These are phyloP conservation scores for Fusarium sp. DNA, from an alignment of 2,329 filamentous ascomycete genomes.

Conservation along the genomic window DNA sequence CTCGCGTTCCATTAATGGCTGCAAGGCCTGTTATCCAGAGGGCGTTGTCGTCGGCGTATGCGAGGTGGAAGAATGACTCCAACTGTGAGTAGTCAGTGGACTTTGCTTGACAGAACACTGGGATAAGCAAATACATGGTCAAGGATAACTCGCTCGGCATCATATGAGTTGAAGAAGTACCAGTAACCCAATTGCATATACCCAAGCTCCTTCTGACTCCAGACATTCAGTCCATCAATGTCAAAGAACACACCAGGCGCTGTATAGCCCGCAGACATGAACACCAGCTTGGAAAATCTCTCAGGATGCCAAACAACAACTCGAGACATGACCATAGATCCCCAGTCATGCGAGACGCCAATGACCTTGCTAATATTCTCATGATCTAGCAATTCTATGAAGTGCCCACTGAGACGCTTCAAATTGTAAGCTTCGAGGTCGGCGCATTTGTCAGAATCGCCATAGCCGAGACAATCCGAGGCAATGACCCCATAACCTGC, in stretches of 20 bases:
- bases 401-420: slow-evolving; percentile 14
- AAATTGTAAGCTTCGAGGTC: slow-evolving; percentile 23
- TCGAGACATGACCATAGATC: slow-evolving; percentile 17
- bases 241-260: slow-evolving; percentile 16
- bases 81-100: slow-evolving; percentile 2
- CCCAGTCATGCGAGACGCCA: slow-evolving; percentile 33
- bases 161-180: slow-evolving; percentile 35
- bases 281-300: slow-evolving; percentile 10
- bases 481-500: slow-evolving; percentile 29
- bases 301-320: slow-evolving; percentile 21
- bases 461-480: slow-evolving; percentile 36
- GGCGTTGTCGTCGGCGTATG: slow-evolving; percentile 14
- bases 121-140: background rate
- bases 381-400: slow-evolving; percentile 22
- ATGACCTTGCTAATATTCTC: slow-evolving; percentile 18
- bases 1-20: slow-evolving; percentile 11
- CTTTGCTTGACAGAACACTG: accelerated
- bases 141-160: slow-evolving; percentile 9
- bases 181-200: slow-evolving; percentile 33
- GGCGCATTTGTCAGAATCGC: slow-evolving; percentile 22
- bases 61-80: slow-evolving; percentile 31
- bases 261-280: slow-evolving; percentile 14
- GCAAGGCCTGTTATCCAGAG: slow-evolving; percentile 16
- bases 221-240: slow-evolving; percentile 21
- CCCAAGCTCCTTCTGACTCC: slow-evolving; percentile 5